Conservation (phyloP, 2,329 filamentous ascomycete genomes). For the Aspergillus japonicus region DNA sequence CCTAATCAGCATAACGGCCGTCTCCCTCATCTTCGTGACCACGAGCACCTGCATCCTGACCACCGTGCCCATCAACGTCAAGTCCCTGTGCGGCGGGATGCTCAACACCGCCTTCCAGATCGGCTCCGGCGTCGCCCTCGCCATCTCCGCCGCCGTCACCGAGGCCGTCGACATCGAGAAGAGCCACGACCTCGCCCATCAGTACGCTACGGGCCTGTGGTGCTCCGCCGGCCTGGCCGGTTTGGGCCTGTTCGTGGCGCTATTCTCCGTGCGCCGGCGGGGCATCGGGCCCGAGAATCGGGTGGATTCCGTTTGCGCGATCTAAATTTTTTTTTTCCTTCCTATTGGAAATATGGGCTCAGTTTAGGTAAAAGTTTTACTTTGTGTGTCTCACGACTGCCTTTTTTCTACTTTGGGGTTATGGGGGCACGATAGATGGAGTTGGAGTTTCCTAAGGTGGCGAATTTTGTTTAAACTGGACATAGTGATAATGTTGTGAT, state of each 20-base stretch:
- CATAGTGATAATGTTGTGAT: too few species aligned
- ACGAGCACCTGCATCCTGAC: constrained; percentile 44
- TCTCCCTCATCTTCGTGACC: constrained; percentile 44
- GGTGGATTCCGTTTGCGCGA: constrained; percentile 5
- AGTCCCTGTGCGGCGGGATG: constrained; percentile 44
- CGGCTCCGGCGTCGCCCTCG: constrained; percentile 42
- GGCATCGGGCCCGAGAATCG: constrained; percentile 12
- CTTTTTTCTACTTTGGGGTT: too few species aligned
- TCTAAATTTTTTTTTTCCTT: constrained; percentile 1
- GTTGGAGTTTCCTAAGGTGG: too few species aligned
- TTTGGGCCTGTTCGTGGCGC: constrained; percentile 29
- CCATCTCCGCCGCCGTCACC: constrained; percentile 41
- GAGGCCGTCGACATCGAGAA: constrained; percentile 41
- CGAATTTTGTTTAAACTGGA: too few species aligned
- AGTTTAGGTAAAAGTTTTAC: neutral
- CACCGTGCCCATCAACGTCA: constrained; percentile 43
- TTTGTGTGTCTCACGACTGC: too few species aligned
- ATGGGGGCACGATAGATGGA: too few species aligned
- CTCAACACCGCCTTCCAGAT: constrained; percentile 48
- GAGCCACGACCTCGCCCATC: constrained; percentile 31
- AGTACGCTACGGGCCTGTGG: constrained; percentile 45
- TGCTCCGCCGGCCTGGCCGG: constrained; percentile 44
- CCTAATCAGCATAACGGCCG: constrained; percentile 41
- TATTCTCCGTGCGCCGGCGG: constrained; percentile 7
- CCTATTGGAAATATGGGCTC: too few species aligned